These are phyloP conservation scores for Collybia sordida DNA, from an alignment of 768 basidiomycete species.

Conservation along the genomic window DNA sequence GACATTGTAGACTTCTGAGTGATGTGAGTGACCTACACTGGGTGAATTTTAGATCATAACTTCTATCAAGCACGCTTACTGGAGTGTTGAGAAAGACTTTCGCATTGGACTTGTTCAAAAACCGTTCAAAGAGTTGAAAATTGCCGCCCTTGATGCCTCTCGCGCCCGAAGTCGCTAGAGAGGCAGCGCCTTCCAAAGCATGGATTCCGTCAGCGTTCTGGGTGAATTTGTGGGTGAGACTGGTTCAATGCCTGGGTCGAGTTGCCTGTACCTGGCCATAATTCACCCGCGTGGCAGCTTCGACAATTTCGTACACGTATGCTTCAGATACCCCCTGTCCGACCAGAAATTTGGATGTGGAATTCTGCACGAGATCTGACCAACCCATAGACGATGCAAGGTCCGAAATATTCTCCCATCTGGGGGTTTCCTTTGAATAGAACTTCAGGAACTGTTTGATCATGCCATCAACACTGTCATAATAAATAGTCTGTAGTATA, in stretches of 20 bases:
- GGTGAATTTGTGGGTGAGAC: too few species aligned
- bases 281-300: slow-evolving; percentile 80
- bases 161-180: slow-evolving; percentile 73
- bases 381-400: slow-evolving; percentile 56
- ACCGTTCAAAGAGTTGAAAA: slow-evolving; percentile 79
- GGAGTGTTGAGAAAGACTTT: slow-evolving; percentile 68
- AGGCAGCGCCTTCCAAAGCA: slow-evolving; percentile 68
- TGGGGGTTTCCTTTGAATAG: slow-evolving; percentile 53
- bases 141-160: slow-evolving; percentile 76
- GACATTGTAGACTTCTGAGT: slow-evolving; percentile 38
- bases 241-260: neutral
- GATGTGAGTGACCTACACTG: slow-evolving; percentile 52
- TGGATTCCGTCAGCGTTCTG: slow-evolving; percentile 74
- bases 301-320: slow-evolving; percentile 74
- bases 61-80: slow-evolving; percentile 34
- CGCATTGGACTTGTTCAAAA: slow-evolving; percentile 70
- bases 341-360: slow-evolving; percentile 56
- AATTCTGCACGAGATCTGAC: slow-evolving; percentile 46
- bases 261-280: slow-evolving; percentile 63
- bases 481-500: neutral
- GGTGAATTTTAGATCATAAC: neutral
- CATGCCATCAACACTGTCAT: slow-evolving; percentile 52
- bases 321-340: slow-evolving; percentile 51
- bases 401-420: slow-evolving; percentile 61
- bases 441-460: slow-evolving; percentile 51